A percentile compares a stretch with the other conserved stretches of the same genome.
These are phyloP conservation scores for Fraxinus xanthoxyloides DNA, from an alignment of 305 asterid genomes.

Conservation along the genomic window DNA sequence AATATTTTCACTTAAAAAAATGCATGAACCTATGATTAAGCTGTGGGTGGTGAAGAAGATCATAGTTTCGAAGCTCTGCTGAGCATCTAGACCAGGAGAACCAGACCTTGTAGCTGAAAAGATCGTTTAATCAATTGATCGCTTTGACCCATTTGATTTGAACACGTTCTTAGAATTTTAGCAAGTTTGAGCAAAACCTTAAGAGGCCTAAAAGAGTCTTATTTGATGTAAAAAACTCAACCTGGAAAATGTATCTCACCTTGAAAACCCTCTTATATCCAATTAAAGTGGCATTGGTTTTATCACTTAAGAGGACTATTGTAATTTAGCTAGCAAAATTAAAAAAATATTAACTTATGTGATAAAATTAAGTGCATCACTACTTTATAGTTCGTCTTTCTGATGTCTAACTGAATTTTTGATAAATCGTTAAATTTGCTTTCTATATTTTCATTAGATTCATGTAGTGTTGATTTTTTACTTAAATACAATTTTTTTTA, in stretches of 20 bases:
- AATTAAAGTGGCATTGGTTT: neutral
- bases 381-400: neutral
- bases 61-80: neutral
- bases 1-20: neutral
- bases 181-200: neutral
- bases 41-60: neutral
- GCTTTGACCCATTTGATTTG: neutral
- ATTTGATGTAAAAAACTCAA: neutral
- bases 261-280: neutral
- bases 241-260: neutral
- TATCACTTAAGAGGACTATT: neutral
- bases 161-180: neutral
- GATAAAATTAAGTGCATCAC: neutral
- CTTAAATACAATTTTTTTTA: neutral
- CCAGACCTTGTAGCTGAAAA: neutral
- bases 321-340: neutral
- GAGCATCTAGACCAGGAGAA: neutral
- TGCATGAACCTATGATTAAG: neutral
- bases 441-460: neutral
- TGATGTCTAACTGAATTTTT: neutral
- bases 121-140: neutral
- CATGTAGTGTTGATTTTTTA: neutral
- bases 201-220: neutral
- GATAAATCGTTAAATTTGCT: neutral
- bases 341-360: neutral